Conservation (phyloP, 129 eudicot genomes). For the Flaveria trinervia region DNA sequence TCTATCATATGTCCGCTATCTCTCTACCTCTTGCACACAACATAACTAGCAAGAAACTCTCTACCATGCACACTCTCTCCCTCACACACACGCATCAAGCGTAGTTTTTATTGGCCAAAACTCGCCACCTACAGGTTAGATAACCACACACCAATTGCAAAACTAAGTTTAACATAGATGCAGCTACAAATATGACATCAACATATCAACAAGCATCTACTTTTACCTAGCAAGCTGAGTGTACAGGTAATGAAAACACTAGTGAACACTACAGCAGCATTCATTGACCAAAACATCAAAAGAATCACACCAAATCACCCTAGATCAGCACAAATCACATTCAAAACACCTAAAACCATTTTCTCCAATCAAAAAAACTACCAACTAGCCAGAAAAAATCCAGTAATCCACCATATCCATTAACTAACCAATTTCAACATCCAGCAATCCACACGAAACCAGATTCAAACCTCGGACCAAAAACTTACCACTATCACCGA, state of each 20-base stretch:
- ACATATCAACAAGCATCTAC: conserved; percentile 21
- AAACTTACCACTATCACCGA: conserved; percentile 73
- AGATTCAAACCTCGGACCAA: conserved; percentile 3
- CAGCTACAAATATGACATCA: conserved; percentile 13
- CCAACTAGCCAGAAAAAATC: conserved; percentile 11
- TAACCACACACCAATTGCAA: not conserved
- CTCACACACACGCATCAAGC: not conserved
- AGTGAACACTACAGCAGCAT: not conserved
- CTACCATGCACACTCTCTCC: not conserved
- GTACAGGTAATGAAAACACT: not conserved
- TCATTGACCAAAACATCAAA: not conserved
- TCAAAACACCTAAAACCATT: not conserved
- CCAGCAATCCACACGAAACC: conserved; percentile 16
- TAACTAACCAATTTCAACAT: not conserved
- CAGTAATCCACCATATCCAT: not conserved
- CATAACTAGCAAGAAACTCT: conserved; percentile 1
- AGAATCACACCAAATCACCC: conserved; percentile 5
- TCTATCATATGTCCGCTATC: not conserved
- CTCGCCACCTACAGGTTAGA: not conserved
- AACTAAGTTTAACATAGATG: not conserved
- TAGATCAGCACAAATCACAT: conserved; percentile 27
- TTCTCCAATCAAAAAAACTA: not conserved
- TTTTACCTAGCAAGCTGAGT: conserved; percentile 5
- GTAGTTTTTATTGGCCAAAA: not conserved
- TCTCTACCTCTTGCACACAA: not conserved